These are phyloP conservation scores for Nitzschia putrida DNA, from an alignment of 108 stramenopile genomes.

Conservation along the genomic window DNA sequence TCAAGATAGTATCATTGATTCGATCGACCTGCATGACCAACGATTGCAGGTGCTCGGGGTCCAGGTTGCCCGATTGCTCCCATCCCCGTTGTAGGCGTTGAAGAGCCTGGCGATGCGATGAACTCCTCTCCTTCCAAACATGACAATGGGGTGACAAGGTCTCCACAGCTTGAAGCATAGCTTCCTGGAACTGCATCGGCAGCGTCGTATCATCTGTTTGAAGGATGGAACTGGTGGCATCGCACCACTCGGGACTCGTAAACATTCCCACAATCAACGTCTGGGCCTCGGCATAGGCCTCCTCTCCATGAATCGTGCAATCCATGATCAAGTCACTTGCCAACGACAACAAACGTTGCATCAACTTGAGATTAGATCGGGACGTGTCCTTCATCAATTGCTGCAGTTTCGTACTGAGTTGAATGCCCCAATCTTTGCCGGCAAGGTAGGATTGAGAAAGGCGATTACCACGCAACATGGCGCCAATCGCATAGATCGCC, in stretches of 20 bases:
- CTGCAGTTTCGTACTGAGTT: slow-evolving; percentile 29
- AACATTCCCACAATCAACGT: slow-evolving; percentile 45
- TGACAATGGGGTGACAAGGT: slow-evolving; percentile 54
- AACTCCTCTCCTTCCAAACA: slow-evolving; percentile 14
- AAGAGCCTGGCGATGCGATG: neutral
- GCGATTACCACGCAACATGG: slow-evolving; percentile 73
- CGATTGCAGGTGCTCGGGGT: slow-evolving; percentile 7
- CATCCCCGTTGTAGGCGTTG: slow-evolving; percentile 11
- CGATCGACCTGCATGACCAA: neutral
- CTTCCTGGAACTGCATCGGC: slow-evolving; percentile 37
- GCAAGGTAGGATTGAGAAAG: slow-evolving; percentile 58
- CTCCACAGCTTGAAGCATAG: slow-evolving; percentile 42
- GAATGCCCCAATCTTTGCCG: slow-evolving; percentile 34
- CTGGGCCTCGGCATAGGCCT: slow-evolving; percentile 8
- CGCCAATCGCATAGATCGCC: slow-evolving; percentile 69
- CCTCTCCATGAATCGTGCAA: slow-evolving; percentile 33
- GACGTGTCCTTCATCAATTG: neutral
- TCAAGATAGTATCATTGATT: too few species aligned
- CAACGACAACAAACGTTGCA: slow-evolving; percentile 50
- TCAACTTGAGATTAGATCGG: slow-evolving; percentile 44
- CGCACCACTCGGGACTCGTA: slow-evolving; percentile 50
- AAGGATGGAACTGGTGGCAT: slow-evolving; percentile 34
- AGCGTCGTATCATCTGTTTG: slow-evolving; percentile 26
- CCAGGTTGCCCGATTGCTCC: neutral
- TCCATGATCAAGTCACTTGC: slow-evolving; percentile 63